Evolutionary conservation across 2,329 filamentous ascomycete species (phyloP).

Genomic region (Xylariaceae sp.): DNA sequence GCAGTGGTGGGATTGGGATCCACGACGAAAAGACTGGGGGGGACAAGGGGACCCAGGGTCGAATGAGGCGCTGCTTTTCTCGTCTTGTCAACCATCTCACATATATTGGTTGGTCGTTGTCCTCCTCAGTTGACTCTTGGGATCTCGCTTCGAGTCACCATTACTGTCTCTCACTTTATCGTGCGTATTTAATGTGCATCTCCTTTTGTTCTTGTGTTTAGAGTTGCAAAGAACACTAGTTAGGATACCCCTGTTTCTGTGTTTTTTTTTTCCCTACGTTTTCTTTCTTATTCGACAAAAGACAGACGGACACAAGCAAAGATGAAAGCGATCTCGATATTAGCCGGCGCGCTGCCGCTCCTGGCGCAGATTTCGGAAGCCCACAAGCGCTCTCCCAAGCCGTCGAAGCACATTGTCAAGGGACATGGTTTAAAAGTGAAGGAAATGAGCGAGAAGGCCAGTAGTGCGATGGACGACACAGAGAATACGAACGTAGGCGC

Average conservation of each 20-base stretch:
- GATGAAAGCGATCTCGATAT: conserved; percentile 10
- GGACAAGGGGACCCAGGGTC: too few species aligned
- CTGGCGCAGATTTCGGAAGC: conserved; percentile 8
- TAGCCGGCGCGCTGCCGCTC: conserved; percentile 6
- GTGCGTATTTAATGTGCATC: neutral
- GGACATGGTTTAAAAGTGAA: neutral
- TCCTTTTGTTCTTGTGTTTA: neutral
- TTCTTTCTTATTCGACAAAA: too few species aligned
- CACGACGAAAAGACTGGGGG: too few species aligned
- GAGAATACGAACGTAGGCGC: conserved; percentile 10
- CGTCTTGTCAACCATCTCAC: too few species aligned
- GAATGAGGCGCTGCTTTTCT: too few species aligned
- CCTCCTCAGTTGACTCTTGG: too few species aligned
- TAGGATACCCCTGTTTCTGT: neutral
- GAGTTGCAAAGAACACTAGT: too few species aligned
- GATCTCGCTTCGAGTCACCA: too few species aligned
- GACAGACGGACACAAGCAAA: too few species aligned
- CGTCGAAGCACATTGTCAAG: neutral
- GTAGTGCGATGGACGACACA: conserved; percentile 1
- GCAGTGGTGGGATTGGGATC: too few species aligned
- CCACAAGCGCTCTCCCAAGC: neutral
- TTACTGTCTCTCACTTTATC: neutral
- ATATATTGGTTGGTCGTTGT: too few species aligned
- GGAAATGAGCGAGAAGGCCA: conserved; percentile 5
- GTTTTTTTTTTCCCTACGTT: neutral